Percentiles rank a stretch among this genome's conserved stretches.
Evolutionary conservation across 139 green algal species (phyloP).

Genomic region (Micractinium conductrix): DNA sequence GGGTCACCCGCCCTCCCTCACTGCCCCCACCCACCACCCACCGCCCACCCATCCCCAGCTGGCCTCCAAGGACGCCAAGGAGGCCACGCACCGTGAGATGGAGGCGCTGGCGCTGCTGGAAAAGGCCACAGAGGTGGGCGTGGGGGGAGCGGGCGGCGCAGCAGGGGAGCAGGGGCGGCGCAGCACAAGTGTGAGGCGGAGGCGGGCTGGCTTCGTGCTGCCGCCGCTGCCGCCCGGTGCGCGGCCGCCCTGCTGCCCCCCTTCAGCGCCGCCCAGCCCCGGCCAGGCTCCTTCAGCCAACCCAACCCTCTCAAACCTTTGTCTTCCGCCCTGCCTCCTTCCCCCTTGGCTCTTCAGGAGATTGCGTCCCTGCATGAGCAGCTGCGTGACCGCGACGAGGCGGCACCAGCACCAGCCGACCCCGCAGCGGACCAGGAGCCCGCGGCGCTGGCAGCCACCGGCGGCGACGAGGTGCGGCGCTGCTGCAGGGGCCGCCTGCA

Average conservation of each 20-base stretch:
- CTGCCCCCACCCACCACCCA: no score
- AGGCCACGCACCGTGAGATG: slow-evolving; percentile 43
- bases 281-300: not conserved
- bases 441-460: not conserved
- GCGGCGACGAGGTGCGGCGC: not conserved
- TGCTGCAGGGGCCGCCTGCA: not conserved
- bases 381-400: not conserved
- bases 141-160: not conserved
- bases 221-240: not conserved
- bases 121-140: slow-evolving; percentile 5
- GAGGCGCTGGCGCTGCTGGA: slow-evolving; percentile 35
- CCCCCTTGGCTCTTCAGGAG: not conserved
- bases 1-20: no score
- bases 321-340: not conserved
- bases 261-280: not conserved
- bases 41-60: slow-evolving; percentile 1
- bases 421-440: not conserved
- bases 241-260: not conserved
- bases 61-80: slow-evolving; percentile 44
- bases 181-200: not conserved
- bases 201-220: no score
- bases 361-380: not conserved
- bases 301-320: not conserved
- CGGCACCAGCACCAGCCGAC: not conserved
- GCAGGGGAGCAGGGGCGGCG: not conserved